Percentiles rank a stretch among this genome's conserved stretches.
These are phyloP conservation scores for Actinidia arguta DNA, from an alignment of 179 eudicot genomes.

Conservation along the genomic window DNA sequence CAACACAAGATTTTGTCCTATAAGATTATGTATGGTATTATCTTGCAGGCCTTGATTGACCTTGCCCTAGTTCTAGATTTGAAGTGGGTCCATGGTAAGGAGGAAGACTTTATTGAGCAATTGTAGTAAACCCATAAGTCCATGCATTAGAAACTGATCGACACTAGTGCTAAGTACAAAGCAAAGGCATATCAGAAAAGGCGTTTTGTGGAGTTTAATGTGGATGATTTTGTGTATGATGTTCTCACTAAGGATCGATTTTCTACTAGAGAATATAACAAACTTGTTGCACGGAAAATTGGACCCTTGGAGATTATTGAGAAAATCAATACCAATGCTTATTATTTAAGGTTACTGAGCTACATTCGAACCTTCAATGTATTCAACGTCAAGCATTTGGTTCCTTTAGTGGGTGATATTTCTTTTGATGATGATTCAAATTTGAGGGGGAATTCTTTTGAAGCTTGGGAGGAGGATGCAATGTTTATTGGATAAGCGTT, in stretches of 20 bases:
- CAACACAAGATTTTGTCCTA: background rate
- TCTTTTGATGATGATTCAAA: background rate
- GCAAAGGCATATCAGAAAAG: background rate
- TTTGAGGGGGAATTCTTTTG: background rate
- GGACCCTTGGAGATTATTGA: background rate
- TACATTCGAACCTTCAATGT: too few relatives aligned
- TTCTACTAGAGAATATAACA: background rate
- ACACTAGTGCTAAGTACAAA: background rate
- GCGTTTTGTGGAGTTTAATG: background rate
- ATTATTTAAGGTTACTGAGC: too few relatives aligned
- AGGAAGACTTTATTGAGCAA: background rate
- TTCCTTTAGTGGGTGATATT: background rate
- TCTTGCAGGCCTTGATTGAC: too few relatives aligned
- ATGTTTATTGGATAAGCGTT: too few relatives aligned
- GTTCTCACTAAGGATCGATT: background rate
- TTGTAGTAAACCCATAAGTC: background rate
- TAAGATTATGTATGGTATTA: background rate
- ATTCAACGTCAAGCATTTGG: background rate
- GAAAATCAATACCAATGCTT: background rate
- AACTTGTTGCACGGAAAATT: background rate
- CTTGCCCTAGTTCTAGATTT: background rate
- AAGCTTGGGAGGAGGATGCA: background rate
- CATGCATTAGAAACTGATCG: background rate
- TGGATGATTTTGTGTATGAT: background rate
- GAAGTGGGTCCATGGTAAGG: background rate